Evolutionary conservation across 1,284 basidiomycete species (phyloP).

Genomic region (Irpex rosettiformis): DNA sequence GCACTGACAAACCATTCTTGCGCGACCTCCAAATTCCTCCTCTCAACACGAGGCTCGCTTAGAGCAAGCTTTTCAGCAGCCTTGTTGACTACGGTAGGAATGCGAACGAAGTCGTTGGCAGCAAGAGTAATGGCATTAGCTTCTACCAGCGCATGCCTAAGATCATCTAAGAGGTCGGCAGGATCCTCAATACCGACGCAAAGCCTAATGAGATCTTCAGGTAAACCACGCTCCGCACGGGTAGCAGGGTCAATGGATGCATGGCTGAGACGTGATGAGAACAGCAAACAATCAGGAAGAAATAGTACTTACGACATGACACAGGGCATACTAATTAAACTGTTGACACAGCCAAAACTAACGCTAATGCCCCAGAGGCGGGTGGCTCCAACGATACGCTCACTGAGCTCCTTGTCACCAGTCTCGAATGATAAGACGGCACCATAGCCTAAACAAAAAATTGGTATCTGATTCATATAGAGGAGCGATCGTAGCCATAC

Average conservation of each 20-base stretch:
- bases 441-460: conserved; percentile 48
- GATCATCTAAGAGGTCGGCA: conserved; percentile 90
- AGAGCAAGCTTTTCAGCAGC: conserved; percentile 68
- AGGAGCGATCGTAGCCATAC: conserved; percentile 31
- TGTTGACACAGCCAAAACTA: conserved; percentile 98
- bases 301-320: conserved; percentile 88
- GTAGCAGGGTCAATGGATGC: conserved; percentile 95
- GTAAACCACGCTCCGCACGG: conserved; percentile 90
- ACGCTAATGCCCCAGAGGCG: conserved; percentile 97
- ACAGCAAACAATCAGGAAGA: conserved; percentile 9
- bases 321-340: conserved; percentile 98
- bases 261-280: conserved; percentile 62
- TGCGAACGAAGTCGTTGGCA: conserved; percentile 47
- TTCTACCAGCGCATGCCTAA: conserved; percentile 88
- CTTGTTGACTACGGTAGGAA: conserved; percentile 46
- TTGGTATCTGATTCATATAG: background rate
- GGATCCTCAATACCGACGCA: conserved; percentile 99
- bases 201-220: conserved; percentile 96
- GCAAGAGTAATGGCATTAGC: conserved; percentile 78
- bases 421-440: conserved; percentile 96
- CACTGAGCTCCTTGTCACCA: conserved; percentile 86
- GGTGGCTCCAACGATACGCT: conserved; percentile 90
- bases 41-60: conserved; percentile 27
- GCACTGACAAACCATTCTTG: conserved; percentile 88
- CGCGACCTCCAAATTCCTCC: conserved; percentile 33